A percentile compares a stretch with the other conserved stretches of the same genome.
Evolutionary conservation across 495 filamentous ascomycete genomes (phyloP).

Genomic region (Penicillium alfredii): DNA sequence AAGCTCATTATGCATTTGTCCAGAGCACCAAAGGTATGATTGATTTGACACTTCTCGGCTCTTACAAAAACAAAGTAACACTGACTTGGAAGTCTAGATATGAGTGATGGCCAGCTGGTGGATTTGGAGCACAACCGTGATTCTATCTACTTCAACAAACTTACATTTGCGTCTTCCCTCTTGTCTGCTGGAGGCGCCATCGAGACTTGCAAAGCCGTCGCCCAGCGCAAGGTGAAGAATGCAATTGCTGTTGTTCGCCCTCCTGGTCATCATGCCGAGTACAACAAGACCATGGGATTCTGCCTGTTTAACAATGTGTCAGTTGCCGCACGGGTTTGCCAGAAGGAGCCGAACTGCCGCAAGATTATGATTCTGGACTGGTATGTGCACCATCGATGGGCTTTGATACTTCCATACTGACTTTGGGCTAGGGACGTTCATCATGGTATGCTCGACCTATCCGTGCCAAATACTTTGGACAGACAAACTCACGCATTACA

Average conservation of each 20-base stretch:
- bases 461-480: not conserved
- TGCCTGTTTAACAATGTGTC: conserved; percentile 97
- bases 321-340: conserved; percentile 79
- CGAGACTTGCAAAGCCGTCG: conserved; percentile 84
- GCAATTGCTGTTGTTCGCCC: conserved; percentile 92
- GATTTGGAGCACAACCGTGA: conserved; percentile 59
- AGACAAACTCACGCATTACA: conserved; percentile 21
- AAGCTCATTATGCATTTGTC: conserved; percentile 73
- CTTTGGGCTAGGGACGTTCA: conserved; percentile 51
- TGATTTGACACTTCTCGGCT: conserved; percentile 1
- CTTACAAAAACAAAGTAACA: conserved; percentile 1
- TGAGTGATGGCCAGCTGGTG: conserved; percentile 56
- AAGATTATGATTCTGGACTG: conserved; percentile 94
- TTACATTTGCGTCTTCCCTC: conserved; percentile 72
- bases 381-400: conserved; percentile 48
- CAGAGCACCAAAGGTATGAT: conserved; percentile 49
- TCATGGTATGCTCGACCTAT: conserved; percentile 41
- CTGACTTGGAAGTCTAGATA: conserved; percentile 32
- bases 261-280: conserved; percentile 92
- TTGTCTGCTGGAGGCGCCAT: conserved; percentile 93
- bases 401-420: conserved; percentile 18
- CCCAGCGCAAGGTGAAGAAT: conserved; percentile 75
- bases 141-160: conserved; percentile 82
- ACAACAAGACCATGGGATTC: conserved; percentile 79
- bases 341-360: conserved; percentile 64